Evolutionary conservation across 176 grass and related monocot genomes (phyloP), one percentile per base, ranked within the genome.

Genomic region (Ensete glaucum): DNA sequence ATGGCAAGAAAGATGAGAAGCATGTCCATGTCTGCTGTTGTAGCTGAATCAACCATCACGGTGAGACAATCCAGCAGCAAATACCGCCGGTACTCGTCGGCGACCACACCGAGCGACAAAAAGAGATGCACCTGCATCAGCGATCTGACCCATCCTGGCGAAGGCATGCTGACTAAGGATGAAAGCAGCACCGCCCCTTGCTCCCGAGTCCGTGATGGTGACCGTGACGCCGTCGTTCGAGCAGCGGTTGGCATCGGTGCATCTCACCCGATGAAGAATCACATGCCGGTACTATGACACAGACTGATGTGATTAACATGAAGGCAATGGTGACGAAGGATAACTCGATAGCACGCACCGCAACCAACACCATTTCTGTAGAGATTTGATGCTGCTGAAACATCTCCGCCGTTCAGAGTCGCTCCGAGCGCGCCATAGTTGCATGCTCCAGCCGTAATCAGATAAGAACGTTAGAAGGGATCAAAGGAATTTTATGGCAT

Each of bases 281-380:
- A 19, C 16, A 17, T 11, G 43, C 8, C 27, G 25, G 17, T 26
- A 1, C 25, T 27, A 9, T 50, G 19, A 70, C 22, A 26, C 16
- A 56, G 12, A n/a, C 26, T 29, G 51, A 3, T 15, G 14, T 9
- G 24, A 14, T 25, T 22, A 72, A 24, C 22, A 73, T 73, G 27
- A 17, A 74, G 7, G 1, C 17, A 29, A 49, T 50, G 64, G 49
- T 80, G 27, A 3, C 27, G 58, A 59, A 55, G 34, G 69, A 25
- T 66, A 50, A 90, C 91, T 78, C 88, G 83, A 78, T 88, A 95
- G 87, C 87, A 93, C 69, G 82, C 78, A 73, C 88, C 85, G 60
- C 85, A 90, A 9, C 91, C 91, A 50, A 89, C 80, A 19, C 90
- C 87, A 34, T 87, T 81, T 73, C 87, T 87, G 77, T 93, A 94